Conservation (phyloP, 2,329 filamentous ascomycete species). For the Bipolaris victoriae region DNA sequence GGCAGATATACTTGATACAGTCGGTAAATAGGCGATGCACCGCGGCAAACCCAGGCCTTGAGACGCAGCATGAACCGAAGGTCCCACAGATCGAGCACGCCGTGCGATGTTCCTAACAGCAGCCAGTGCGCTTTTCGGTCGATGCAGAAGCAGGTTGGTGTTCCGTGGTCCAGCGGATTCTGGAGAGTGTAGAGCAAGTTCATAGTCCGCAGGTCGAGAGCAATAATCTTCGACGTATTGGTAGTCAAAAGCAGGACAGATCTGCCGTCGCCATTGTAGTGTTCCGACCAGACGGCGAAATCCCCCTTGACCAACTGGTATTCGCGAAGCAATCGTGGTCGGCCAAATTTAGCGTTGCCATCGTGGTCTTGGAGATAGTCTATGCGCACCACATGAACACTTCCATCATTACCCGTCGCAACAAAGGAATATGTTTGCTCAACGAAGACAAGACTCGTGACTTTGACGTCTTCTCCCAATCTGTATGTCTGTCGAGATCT, state of each 20-base stretch:
- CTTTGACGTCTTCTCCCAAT: slow-evolving; percentile 72
- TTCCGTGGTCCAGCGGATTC: slow-evolving; percentile 90
- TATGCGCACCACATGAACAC: slow-evolving; percentile 81
- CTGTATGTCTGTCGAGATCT: slow-evolving; percentile 85
- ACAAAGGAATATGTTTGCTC: slow-evolving; percentile 94
- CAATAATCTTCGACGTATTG: slow-evolving; percentile 80
- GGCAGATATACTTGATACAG: slow-evolving; percentile 68
- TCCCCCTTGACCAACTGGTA: slow-evolving; percentile 78
- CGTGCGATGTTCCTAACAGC: slow-evolving; percentile 87
- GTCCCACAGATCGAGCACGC: slow-evolving; percentile 93
- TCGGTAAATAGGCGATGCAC: slow-evolving; percentile 78
- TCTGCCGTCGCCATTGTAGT: slow-evolving; percentile 80
- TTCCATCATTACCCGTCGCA: slow-evolving; percentile 88
- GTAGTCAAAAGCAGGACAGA: slow-evolving; percentile 89
- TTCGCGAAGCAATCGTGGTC: slow-evolving; percentile 71
- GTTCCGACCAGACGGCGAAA: slow-evolving; percentile 87
- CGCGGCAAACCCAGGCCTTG: slow-evolving; percentile 85
- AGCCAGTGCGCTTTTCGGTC: slow-evolving; percentile 90
- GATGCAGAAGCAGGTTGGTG: slow-evolving; percentile 87
- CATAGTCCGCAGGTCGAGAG: slow-evolving; percentile 89
- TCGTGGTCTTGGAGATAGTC: slow-evolving; percentile 64
- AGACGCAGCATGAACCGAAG: slow-evolving; percentile 89
- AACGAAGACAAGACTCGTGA: slow-evolving; percentile 86
- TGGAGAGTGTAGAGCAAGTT: slow-evolving; percentile 76
- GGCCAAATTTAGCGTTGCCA: slow-evolving; percentile 72